A percentile compares a stretch with the other conserved stretches of the same genome.
phyloP scores from a whole-genome alignment of 345 rosid genomes.

The Melaleuca quinquenervia region DNA sequence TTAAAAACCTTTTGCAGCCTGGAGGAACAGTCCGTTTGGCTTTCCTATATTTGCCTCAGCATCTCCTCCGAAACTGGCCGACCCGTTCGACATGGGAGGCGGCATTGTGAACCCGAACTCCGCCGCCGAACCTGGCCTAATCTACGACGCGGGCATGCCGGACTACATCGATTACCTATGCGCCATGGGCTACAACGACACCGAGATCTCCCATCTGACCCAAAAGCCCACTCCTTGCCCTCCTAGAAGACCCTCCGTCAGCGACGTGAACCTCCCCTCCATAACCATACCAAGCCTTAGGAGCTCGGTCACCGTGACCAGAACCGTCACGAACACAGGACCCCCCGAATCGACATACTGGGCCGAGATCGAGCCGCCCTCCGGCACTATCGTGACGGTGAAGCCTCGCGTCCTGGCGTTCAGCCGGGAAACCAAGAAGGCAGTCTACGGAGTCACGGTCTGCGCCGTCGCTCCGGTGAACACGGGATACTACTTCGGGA shows the following conservation, averaged over 20 bases:
- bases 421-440: slow-evolving; percentile 3
- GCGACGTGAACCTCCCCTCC: slow-evolving; percentile 52
- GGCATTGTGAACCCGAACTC: slow-evolving; percentile 41
- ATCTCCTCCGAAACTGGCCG: slow-evolving; percentile 35
- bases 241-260: slow-evolving; percentile 9
- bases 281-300: slow-evolving; percentile 47
- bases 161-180: slow-evolving; percentile 56
- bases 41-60: slow-evolving; percentile 47
- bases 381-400: slow-evolving; percentile 16
- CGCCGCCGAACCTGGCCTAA: slow-evolving; percentile 48
- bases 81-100: slow-evolving; percentile 65
- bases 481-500: slow-evolving; percentile 50
- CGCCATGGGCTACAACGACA: slow-evolving; percentile 33
- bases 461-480: background rate
- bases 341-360: slow-evolving; percentile 19
- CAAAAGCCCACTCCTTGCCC: slow-evolving; percentile 18
- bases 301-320: slow-evolving; percentile 15
- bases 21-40: slow-evolving; percentile 28
- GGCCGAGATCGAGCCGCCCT: slow-evolving; percentile 32
- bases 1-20: slow-evolving; percentile 12
- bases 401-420: slow-evolving; percentile 25
- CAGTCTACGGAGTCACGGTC: slow-evolving; percentile 14
- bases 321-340: slow-evolving; percentile 59
- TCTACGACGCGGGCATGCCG: slow-evolving; percentile 37
- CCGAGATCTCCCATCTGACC: slow-evolving; percentile 23